A percentile compares a stretch with the other conserved stretches of the same genome.
These are phyloP conservation scores for Plantago rigida DNA, from an alignment of 305 asterid species.

Conservation along the genomic window DNA sequence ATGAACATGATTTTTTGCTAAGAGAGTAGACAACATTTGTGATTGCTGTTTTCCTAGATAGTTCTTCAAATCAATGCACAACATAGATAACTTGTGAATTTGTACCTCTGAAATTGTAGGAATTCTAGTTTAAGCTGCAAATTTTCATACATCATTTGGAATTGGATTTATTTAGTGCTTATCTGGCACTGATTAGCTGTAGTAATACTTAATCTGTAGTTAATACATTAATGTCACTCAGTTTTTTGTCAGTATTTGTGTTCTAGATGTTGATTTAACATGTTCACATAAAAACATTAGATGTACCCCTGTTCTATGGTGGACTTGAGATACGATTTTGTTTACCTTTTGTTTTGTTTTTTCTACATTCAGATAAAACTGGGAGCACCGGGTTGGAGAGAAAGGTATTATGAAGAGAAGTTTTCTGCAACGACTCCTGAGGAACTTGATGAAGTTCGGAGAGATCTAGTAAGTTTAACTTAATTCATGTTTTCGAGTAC, in stretches of 20 bases:
- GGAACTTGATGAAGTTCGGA: constrained; percentile 68
- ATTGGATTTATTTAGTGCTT: background rate
- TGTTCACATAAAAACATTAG: background rate
- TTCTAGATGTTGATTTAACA: background rate
- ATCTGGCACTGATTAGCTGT: background rate
- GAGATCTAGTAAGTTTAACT: constrained; percentile 58
- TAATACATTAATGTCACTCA: background rate
- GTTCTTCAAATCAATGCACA: background rate
- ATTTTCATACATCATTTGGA: background rate
- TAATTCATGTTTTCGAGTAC: constrained; percentile 1
- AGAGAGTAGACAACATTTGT: background rate
- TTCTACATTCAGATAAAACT: constrained; percentile 53
- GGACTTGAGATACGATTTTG: constrained; percentile 17
- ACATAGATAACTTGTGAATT: background rate
- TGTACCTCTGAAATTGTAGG: background rate
- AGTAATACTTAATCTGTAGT: background rate
- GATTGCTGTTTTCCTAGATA: background rate
- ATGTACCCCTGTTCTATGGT: constrained; percentile 1
- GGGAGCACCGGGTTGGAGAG: constrained; percentile 92
- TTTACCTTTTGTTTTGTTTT: constrained; percentile 1
- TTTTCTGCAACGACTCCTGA: constrained; percentile 65
- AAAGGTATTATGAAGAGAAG: constrained; percentile 88
- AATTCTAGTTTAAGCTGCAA: background rate
- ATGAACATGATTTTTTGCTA: background rate
- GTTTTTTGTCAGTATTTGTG: background rate